phyloP scores from a whole-genome alignment of 1,284 basidiomycete species.

The Austroboletus rostrupii region DNA sequence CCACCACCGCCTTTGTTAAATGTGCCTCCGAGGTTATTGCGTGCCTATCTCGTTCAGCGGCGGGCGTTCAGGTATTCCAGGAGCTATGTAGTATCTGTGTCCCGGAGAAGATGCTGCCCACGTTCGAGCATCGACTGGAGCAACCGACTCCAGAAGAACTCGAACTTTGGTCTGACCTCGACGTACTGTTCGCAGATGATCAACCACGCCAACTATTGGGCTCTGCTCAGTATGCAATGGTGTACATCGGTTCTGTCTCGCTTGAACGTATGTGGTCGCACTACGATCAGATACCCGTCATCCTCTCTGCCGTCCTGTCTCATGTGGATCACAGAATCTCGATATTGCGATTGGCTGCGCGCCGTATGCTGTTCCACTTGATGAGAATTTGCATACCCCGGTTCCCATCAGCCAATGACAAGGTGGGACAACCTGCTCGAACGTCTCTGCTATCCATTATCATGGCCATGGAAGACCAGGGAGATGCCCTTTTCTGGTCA shows the following conservation, averaged over 20 bases:
- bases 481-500: constrained; percentile 65
- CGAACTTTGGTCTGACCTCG: constrained; percentile 71
- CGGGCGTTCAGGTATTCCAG: constrained; percentile 74
- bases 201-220: constrained; percentile 67
- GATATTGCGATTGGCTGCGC: constrained; percentile 69
- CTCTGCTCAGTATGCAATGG: constrained; percentile 83
- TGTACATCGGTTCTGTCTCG: constrained; percentile 82
- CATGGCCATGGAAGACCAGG: constrained; percentile 54
- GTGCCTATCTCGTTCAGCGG: constrained; percentile 76
- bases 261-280: constrained; percentile 79
- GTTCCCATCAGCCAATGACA: constrained; percentile 63
- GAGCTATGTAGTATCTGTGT: constrained; percentile 84
- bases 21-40: constrained; percentile 84
- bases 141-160: constrained; percentile 70
- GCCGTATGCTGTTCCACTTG: constrained; percentile 75
- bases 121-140: constrained; percentile 64
- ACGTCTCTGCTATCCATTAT: constrained; percentile 50
- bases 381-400: constrained; percentile 75
- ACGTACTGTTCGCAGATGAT: constrained; percentile 66
- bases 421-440: constrained; percentile 44
- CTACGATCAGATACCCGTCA: constrained; percentile 62
- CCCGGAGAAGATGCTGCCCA: constrained; percentile 78
- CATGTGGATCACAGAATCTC: constrained; percentile 78
- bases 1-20: constrained; percentile 72
- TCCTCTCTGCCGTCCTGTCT: constrained; percentile 81